These are phyloP conservation scores for Metarhizium rileyi DNA, from an alignment of 2,329 filamentous ascomycete species.

Conservation along the genomic window DNA sequence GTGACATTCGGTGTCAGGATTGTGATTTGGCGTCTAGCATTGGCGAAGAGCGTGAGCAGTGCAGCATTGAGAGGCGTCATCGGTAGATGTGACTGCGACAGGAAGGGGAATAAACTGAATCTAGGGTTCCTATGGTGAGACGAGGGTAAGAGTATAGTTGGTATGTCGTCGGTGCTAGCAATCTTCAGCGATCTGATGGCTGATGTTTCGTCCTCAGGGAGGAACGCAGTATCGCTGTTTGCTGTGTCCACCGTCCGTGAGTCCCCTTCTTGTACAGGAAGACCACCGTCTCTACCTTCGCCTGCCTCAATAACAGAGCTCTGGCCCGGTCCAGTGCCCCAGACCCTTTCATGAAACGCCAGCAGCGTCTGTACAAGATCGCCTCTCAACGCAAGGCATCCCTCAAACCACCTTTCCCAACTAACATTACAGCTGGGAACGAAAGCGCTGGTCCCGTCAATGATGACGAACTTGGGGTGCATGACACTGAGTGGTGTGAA, in stretches of 20 bases:
- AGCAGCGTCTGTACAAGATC: slow-evolving; percentile 51
- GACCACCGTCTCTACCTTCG: not conserved
- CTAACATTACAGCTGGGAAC: slow-evolving; percentile 77
- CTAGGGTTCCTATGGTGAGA: slow-evolving; percentile 59
- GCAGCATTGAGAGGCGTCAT: slow-evolving; percentile 59
- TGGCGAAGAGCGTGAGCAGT: slow-evolving; percentile 49
- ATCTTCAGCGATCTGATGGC: slow-evolving; percentile 22
- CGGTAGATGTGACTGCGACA: slow-evolving; percentile 39
- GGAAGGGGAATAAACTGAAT: slow-evolving; percentile 51
- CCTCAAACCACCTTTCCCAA: slow-evolving; percentile 84
- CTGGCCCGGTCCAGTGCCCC: slow-evolving; percentile 33
- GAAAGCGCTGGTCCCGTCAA: slow-evolving; percentile 58
- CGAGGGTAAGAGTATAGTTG: slow-evolving; percentile 61
- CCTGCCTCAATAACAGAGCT: not conserved
- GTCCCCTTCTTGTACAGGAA: not conserved
- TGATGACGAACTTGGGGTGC: slow-evolving; percentile 73
- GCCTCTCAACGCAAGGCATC: slow-evolving; percentile 58
- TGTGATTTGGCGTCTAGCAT: slow-evolving; percentile 49
- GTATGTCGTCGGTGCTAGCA: slow-evolving; percentile 19
- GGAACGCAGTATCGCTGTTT: slow-evolving; percentile 7
- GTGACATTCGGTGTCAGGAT: slow-evolving; percentile 76
- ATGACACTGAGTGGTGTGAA: slow-evolving; percentile 75
- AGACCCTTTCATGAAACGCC: slow-evolving; percentile 59
- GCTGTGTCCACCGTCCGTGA: not conserved
- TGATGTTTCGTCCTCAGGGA: slow-evolving; percentile 11